Evolutionary conservation across 2,329 filamentous ascomycete genomes (phyloP).

Genomic region (Colletotrichum cereale): DNA sequence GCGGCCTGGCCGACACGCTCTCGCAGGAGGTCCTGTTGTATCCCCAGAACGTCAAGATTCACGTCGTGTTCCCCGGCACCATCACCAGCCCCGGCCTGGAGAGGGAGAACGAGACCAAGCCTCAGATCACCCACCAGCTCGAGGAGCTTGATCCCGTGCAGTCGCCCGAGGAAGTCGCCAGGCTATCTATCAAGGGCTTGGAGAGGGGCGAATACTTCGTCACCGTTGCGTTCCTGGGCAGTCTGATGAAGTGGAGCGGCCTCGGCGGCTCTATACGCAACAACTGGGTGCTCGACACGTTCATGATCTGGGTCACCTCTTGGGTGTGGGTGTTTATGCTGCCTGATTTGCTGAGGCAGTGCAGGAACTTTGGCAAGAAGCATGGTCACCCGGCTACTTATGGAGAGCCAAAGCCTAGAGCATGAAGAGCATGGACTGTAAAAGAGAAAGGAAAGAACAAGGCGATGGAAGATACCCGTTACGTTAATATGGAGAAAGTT

Average conservation of each 20-base stretch:
- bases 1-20: slow-evolving; percentile 84
- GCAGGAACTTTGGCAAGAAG: slow-evolving; percentile 67
- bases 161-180: slow-evolving; percentile 82
- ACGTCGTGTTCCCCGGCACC: slow-evolving; percentile 86
- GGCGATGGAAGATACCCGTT: slow-evolving; percentile 16
- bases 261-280: slow-evolving; percentile 70
- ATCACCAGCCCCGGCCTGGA: slow-evolving; percentile 83
- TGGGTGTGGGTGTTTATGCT: slow-evolving; percentile 71
- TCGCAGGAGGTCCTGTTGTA: slow-evolving; percentile 89
- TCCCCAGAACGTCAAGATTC: slow-evolving; percentile 83
- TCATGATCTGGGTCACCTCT: slow-evolving; percentile 63
- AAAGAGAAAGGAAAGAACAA: background rate
- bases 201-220: slow-evolving; percentile 86
- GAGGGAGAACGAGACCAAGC: slow-evolving; percentile 83
- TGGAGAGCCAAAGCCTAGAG: slow-evolving; percentile 46
- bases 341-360: slow-evolving; percentile 68
- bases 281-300: slow-evolving; percentile 70
- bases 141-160: slow-evolving; percentile 88
- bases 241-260: slow-evolving; percentile 75
- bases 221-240: slow-evolving; percentile 79
- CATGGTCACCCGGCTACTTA: slow-evolving; percentile 70
- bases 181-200: slow-evolving; percentile 75
- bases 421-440: background rate
- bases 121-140: slow-evolving; percentile 80
- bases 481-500: background rate